Conservation (phyloP, 83 land plant species). For the Picea abies region DNA sequence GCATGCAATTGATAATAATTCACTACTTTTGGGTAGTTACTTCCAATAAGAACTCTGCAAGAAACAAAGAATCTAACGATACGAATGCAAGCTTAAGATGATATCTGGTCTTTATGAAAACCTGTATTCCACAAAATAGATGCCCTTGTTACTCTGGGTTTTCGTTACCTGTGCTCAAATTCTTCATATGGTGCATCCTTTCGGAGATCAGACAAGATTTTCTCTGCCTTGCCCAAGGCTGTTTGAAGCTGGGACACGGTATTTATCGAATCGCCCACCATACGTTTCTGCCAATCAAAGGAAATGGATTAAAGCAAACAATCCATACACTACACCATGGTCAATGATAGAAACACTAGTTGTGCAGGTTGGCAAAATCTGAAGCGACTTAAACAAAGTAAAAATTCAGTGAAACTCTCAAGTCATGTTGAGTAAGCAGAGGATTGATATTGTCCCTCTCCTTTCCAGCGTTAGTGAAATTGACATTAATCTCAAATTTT, state of each 20-base stretch:
- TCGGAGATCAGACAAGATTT: constrained; percentile 48
- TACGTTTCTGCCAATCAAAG: constrained; percentile 67
- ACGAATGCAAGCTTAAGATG: not conserved
- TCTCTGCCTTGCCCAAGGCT: constrained; percentile 75
- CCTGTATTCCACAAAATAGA: not conserved
- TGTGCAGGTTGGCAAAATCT: too few species aligned
- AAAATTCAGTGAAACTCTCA: not conserved
- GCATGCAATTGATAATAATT: not conserved
- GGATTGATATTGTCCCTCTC: not conserved
- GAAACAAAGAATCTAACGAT: not conserved
- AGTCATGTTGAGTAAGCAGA: not conserved
- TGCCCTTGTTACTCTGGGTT: not conserved
- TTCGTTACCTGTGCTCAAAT: constrained; percentile 63
- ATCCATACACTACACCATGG: not conserved
- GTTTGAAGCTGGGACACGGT: constrained; percentile 63
- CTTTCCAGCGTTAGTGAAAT: not conserved
- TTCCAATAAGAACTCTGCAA: not conserved
- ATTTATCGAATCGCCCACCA: constrained; percentile 69
- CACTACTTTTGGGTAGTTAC: not conserved
- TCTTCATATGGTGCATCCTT: constrained; percentile 55
- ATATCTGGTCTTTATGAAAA: not conserved
- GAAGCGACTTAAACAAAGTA: too few species aligned
- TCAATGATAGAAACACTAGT: not conserved
- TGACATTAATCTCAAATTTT: not conserved
- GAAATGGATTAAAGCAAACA: not conserved